A percentile compares a stretch with the other conserved stretches of the same genome.
Conservation (phyloP, 768 basidiomycete genomes). For the Suillus americanus region DNA sequence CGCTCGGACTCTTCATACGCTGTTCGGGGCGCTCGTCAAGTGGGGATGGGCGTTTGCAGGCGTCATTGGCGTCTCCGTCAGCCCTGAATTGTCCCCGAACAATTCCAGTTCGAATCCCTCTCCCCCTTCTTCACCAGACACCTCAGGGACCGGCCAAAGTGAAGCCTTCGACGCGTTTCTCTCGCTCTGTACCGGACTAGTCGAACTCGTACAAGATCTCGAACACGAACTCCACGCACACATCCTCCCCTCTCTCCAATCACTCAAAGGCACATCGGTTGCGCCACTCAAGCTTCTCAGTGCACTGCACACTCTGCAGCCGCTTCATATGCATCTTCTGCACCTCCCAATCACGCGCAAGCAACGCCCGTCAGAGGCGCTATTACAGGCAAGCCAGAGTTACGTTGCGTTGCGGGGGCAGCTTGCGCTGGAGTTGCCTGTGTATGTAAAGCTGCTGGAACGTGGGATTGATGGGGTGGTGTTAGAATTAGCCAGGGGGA, state of each 20-base stretch:
- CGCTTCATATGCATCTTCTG: conserved; percentile 68
- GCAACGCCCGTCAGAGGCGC: conserved; percentile 57
- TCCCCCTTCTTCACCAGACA: conserved; percentile 23
- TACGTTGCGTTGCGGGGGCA: conserved; percentile 78
- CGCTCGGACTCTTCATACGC: conserved; percentile 50
- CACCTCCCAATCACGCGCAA: conserved; percentile 64
- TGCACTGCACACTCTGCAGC: conserved; percentile 72
- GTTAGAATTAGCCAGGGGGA: conserved; percentile 51
- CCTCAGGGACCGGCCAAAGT: conserved; percentile 21
- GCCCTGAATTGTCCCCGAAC: conserved; percentile 24
- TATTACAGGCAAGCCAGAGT: conserved; percentile 72
- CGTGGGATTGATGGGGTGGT: conserved; percentile 57
- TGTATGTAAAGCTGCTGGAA: conserved; percentile 57
- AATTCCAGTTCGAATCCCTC: background rate
- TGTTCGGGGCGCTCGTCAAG: conserved; percentile 48
- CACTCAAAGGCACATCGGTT: conserved; percentile 57
- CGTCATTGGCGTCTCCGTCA: conserved; percentile 60
- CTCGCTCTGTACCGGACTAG: conserved; percentile 53
- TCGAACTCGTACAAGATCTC: conserved; percentile 51
- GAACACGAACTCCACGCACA: conserved; percentile 52
- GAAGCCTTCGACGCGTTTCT: conserved; percentile 78
- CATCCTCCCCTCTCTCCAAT: conserved; percentile 57
- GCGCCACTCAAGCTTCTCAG: conserved; percentile 66
- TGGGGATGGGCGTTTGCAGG: conserved; percentile 70
- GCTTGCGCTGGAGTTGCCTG: conserved; percentile 68